Evolutionary conservation across 1,284 basidiomycete species (phyloP).

Genomic region (Phylloboletellus chloephorus): DNA sequence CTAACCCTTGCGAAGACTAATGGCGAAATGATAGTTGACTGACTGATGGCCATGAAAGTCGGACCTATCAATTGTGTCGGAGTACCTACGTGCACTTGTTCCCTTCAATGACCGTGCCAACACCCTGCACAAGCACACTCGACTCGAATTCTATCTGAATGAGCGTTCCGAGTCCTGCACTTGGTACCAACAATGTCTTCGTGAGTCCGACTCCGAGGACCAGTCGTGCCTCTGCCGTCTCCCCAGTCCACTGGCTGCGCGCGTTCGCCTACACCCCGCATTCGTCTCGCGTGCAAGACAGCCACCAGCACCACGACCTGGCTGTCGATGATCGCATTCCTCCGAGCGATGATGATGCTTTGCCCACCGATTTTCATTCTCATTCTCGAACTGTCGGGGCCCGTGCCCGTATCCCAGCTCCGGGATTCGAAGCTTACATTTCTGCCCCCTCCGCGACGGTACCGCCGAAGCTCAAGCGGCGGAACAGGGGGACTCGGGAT

Average conservation of each 20-base stretch:
- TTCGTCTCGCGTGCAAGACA: not conserved
- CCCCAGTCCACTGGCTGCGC: slow-evolving; percentile 4
- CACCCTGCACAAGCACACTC: too few species aligned
- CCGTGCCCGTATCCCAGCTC: not conserved
- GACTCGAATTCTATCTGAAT: too few species aligned
- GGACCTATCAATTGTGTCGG: too few species aligned
- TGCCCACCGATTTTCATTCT: slow-evolving; percentile 5
- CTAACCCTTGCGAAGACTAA: not conserved
- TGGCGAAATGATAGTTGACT: not conserved
- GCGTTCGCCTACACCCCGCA: slow-evolving; percentile 14
- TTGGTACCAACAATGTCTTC: too few species aligned
- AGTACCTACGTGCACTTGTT: too few species aligned
- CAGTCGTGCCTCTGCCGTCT: not conserved
- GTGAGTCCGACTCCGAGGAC: not conserved
- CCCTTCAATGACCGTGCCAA: too few species aligned
- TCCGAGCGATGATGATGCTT: not conserved
- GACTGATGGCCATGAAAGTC: too few species aligned
- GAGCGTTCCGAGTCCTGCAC: not conserved
- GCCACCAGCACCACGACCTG: not conserved
- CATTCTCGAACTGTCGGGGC: not conserved
- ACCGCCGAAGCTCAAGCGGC: slow-evolving; percentile 4
- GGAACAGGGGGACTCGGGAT: not conserved
- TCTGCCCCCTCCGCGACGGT: not conserved
- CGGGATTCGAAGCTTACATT: not conserved
- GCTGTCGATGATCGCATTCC: not conserved